Conservation (phyloP, 768 basidiomycete species). For the Auricularia cornea region DNA sequence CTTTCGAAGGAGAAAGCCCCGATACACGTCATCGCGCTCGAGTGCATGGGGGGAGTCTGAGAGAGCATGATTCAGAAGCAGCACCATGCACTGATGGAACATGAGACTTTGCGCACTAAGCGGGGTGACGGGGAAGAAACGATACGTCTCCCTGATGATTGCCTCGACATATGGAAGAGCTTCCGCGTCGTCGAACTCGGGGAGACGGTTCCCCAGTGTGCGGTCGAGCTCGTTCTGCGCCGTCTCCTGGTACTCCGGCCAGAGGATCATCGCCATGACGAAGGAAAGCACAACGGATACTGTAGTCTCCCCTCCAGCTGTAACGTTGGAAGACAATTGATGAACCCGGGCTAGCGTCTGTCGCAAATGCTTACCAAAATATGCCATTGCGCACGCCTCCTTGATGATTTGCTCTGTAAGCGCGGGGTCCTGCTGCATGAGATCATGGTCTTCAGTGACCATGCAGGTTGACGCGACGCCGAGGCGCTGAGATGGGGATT, state of each 20-base stretch:
- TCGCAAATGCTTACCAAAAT: background rate
- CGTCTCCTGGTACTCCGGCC: slow-evolving; percentile 7
- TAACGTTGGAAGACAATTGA: too few relatives aligned
- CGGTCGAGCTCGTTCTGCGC: slow-evolving; percentile 9
- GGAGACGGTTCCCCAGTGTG: slow-evolving; percentile 5
- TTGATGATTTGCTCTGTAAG: background rate
- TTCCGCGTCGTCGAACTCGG: slow-evolving; percentile 7
- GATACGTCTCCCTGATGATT: slow-evolving; percentile 2
- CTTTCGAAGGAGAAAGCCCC: too few relatives aligned
- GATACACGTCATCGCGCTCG: background rate
- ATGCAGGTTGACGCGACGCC: background rate
- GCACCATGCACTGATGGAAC: too few relatives aligned
- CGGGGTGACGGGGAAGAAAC: slow-evolving; percentile 1
- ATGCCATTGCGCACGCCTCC: background rate
- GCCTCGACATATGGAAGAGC: slow-evolving; percentile 6
- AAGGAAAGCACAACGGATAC: slow-evolving; percentile 3
- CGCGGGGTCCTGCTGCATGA: background rate
- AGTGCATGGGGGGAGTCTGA: background rate
- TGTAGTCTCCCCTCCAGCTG: slow-evolving; percentile 72
- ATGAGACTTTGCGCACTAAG: too few relatives aligned
- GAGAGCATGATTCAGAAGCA: too few relatives aligned
- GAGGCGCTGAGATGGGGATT: background rate
- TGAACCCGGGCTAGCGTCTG: too few relatives aligned
- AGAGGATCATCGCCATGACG: slow-evolving; percentile 9
- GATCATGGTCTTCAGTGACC: background rate